Evolutionary conservation across 345 rosid species (phyloP), one percentile per base, ranked within the genome.

Genomic region (Arabis hirsuta): DNA sequence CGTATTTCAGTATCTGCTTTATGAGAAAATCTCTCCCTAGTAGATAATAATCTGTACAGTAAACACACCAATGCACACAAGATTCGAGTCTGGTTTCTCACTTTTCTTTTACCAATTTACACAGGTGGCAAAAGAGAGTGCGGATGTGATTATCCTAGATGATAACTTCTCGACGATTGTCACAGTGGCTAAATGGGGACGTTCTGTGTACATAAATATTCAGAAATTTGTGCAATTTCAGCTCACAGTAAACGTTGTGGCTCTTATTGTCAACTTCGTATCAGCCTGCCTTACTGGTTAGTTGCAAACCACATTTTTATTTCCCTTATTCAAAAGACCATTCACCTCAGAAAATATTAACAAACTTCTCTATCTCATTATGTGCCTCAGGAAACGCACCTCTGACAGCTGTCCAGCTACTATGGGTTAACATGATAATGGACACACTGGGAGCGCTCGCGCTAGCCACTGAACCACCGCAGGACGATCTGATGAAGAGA

Each of bases 391-490:
- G 98, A 62, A 80, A 76, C 54, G 90, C 90, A 6, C 97, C 98
- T 36, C 80, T 93, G 14, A 86, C 89, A 57, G 97, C 98, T 53
- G 89, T 86, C 47, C 98, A 92, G 80, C 90, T 88, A 59, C 79
- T 88, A 29, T 92, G 97, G 98, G 94, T 93, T 51, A 90, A 90
- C 84, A 85, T 93, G 86, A 85, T 90, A 82, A 89, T 90, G 90
- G 96, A 90, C 61, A 87, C 92, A 42, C 81, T 93, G 26, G 98
- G 98, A 78, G 96, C 96, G 5, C 85, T 88, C 3, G 97, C 98
- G 1, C 82, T 93, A 67, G 97, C 98, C 5, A 93, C 97, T 4
- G 96, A 90, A 34, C 91, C 87, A 66, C 98, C 98, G 5, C 88
- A 74, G 12, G 90, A 82, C 53, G 89, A 86, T 51, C 77, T 90